Conservation (phyloP, 768 basidiomycete species). For the Pholiota conissans region DNA sequence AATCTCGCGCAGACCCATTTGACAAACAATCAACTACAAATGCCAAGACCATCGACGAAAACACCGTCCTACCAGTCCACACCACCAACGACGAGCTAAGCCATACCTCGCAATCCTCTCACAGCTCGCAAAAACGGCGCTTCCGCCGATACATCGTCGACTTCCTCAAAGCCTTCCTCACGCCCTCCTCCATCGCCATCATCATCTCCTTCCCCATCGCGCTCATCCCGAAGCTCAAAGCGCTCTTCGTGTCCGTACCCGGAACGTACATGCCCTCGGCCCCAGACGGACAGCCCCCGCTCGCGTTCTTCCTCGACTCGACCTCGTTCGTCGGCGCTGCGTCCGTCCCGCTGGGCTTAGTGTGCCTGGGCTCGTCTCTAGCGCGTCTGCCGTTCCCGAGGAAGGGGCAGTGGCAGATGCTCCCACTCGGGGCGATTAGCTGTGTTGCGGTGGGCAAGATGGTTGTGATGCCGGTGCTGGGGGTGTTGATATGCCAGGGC, state of each 20-base stretch:
- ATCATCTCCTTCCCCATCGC: slow-evolving; percentile 55
- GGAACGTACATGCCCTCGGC: slow-evolving; percentile 45
- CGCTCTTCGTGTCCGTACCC: slow-evolving; percentile 51
- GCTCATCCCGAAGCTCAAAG: slow-evolving; percentile 57
- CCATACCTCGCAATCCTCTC: neutral
- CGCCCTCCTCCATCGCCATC: slow-evolving; percentile 54
- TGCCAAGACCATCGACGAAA: neutral
- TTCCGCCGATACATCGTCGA: slow-evolving; percentile 10
- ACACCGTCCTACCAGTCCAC: neutral
- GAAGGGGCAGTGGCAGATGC: slow-evolving; percentile 36
- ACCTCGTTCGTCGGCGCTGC: slow-evolving; percentile 2
- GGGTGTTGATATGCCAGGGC: slow-evolving; percentile 54
- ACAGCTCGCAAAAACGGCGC: neutral
- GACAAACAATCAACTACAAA: neutral
- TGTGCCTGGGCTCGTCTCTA: slow-evolving; percentile 62
- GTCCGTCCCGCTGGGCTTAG: slow-evolving; percentile 61
- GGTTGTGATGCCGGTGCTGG: slow-evolving; percentile 58
- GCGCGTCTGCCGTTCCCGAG: slow-evolving; percentile 57
- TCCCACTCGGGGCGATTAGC: slow-evolving; percentile 52
- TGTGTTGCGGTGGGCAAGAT: slow-evolving; percentile 55
- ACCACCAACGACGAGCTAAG: neutral
- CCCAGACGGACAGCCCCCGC: slow-evolving; percentile 68
- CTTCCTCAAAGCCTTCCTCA: slow-evolving; percentile 38
- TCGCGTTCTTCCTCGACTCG: slow-evolving; percentile 39
- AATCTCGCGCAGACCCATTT: slow-evolving; percentile 6